These are phyloP conservation scores for Hypoxylon sp. DNA, from an alignment of 2,329 filamentous ascomycete genomes.

Conservation along the genomic window DNA sequence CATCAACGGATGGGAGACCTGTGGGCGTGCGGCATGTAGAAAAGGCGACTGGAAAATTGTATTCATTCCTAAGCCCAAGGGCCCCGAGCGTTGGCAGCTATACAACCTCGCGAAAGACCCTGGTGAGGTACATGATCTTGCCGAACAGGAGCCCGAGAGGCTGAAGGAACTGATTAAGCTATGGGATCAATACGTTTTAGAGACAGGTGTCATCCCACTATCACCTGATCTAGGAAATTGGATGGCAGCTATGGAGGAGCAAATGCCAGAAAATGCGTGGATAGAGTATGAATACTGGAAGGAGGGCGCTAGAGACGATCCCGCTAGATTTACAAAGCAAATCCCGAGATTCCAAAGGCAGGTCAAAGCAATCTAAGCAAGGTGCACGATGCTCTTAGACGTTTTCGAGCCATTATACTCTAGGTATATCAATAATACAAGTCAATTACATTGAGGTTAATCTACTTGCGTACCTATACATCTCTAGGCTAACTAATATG, in stretches of 20 bases:
- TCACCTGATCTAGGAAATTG: constrained; percentile 71
- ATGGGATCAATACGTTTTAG: constrained; percentile 60
- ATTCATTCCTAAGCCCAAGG: constrained; percentile 65
- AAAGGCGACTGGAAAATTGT: constrained; percentile 60
- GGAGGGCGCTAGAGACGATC: constrained; percentile 60
- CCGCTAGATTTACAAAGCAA: constrained; percentile 60
- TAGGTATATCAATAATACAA: background rate
- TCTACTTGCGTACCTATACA: background rate
- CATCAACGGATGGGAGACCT: constrained; percentile 58
- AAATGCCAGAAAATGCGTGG: constrained; percentile 77
- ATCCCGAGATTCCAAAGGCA: constrained; percentile 51
- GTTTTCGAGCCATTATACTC: background rate
- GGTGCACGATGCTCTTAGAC: background rate
- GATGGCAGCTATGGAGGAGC: constrained; percentile 72
- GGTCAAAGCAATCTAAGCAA: constrained; percentile 48
- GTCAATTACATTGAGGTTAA: background rate
- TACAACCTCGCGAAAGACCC: constrained; percentile 63
- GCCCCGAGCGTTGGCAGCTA: constrained; percentile 65
- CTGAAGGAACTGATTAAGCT: constrained; percentile 54
- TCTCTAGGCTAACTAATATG: background rate
- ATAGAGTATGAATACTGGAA: constrained; percentile 77
- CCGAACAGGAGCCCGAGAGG: constrained; percentile 53
- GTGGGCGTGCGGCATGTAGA: constrained; percentile 55
- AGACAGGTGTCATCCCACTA: constrained; percentile 72
- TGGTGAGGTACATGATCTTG: constrained; percentile 61